Conservation (phyloP, 2,329 filamentous ascomycete genomes). For the Coleophoma crateriformis region DNA sequence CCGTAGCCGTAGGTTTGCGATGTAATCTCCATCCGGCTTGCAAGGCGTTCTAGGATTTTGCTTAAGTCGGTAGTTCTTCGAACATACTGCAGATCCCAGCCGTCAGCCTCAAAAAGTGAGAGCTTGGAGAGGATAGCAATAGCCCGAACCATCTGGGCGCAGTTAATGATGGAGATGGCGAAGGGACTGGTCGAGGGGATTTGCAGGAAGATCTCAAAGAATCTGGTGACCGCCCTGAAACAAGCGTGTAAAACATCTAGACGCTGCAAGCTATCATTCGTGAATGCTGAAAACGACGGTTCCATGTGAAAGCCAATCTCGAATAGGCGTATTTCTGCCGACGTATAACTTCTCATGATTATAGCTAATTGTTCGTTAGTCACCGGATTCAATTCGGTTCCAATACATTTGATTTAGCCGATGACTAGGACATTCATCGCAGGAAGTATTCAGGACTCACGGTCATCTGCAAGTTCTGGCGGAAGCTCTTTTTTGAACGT, state of each 20-base stretch:
- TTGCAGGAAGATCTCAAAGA: neutral
- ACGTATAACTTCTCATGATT: constrained; percentile 2
- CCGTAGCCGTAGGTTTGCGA: too few relatives aligned
- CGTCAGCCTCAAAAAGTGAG: constrained; percentile 6
- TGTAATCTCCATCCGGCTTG: neutral
- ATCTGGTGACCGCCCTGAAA: neutral
- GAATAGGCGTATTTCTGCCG: constrained; percentile 3
- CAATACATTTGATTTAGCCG: neutral
- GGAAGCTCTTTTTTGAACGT: neutral
- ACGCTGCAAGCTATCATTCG: neutral
- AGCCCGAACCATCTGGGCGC: constrained; percentile 3
- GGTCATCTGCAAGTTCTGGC: neutral
- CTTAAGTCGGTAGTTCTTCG: neutral
- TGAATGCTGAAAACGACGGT: neutral
- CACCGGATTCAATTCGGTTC: too few relatives aligned
- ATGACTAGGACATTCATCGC: neutral
- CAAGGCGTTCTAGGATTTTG: neutral
- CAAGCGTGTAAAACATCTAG: constrained; percentile 2
- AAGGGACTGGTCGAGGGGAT: neutral
- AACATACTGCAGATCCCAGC: constrained; percentile 5
- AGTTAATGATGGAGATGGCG: neutral
- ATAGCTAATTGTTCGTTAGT: neutral
- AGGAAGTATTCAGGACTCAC: neutral
- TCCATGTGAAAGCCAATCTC: constrained; percentile 7
- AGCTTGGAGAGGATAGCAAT: constrained; percentile 7